A percentile compares a stretch with the other conserved stretches of the same genome.
Conservation (phyloP, 208 protist genomes). For the Entamoeba invadens region DNA sequence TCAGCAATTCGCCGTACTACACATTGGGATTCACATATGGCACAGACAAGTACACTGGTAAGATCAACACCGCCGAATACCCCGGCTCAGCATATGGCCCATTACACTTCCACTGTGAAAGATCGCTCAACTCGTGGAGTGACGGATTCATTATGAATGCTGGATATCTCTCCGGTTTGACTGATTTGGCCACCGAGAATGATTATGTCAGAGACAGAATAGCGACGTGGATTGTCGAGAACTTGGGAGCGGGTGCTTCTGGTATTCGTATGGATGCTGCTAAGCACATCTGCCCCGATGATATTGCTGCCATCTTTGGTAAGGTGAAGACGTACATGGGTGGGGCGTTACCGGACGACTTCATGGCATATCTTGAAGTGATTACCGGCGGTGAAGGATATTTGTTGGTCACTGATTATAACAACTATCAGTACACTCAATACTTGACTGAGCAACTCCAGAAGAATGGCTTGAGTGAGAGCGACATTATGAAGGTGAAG, state of each 20-base stretch:
- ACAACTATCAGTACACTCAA: constrained; percentile 36
- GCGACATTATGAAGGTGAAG: constrained; percentile 50
- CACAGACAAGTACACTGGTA: no score
- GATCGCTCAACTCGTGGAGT: constrained; percentile 47
- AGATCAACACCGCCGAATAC: no score
- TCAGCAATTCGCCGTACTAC: constrained; percentile 21
- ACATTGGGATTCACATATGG: constrained; percentile 15
- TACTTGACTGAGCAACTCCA: no score
- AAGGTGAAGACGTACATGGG: constrained; percentile 37
- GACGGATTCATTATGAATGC: constrained; percentile 45
- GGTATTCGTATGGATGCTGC: no score
- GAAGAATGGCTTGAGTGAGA: constrained; percentile 23
- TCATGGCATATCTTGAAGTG: no score
- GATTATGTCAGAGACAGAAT: no score
- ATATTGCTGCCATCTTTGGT: constrained; percentile 49
- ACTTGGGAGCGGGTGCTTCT: no score
- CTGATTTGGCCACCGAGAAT: constrained; percentile 44
- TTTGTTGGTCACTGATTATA: constrained; percentile 36
- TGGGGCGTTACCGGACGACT: no score
- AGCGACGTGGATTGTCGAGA: no score
- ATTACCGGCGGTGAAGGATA: no score
- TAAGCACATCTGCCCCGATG: constrained; percentile 46
- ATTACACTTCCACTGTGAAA: constrained; percentile 55
- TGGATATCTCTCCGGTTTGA: constrained; percentile 45
- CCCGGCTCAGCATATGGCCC: no score